Conservation (phyloP, 2,329 filamentous ascomycete genomes). For the Diaporthe batatas region DNA sequence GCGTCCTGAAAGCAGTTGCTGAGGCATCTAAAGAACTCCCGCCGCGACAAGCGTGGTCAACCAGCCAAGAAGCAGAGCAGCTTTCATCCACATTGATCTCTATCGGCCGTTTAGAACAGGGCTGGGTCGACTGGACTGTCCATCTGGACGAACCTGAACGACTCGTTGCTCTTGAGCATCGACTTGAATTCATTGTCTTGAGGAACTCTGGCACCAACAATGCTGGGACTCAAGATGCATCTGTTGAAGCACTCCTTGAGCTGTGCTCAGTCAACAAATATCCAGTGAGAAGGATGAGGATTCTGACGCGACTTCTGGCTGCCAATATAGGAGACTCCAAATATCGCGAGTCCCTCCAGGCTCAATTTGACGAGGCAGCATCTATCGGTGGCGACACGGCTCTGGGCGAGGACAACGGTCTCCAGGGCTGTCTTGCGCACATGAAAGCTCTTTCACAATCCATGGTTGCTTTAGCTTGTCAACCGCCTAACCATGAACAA, state of each 20-base stretch:
- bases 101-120: conserved; percentile 70
- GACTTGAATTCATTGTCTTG: conserved; percentile 63
- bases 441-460: conserved; percentile 61
- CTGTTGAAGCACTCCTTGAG: conserved; percentile 61
- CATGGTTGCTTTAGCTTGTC: conserved; percentile 57
- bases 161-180: conserved; percentile 71
- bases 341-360: conserved; percentile 55
- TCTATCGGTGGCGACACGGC: conserved; percentile 53
- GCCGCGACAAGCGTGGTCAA: conserved; percentile 66
- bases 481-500: conserved; percentile 51
- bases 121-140: conserved; percentile 69
- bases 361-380: conserved; percentile 56
- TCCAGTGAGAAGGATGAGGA: conserved; percentile 66
- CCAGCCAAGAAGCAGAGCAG: conserved; percentile 61
- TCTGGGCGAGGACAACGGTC: conserved; percentile 59
- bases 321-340: conserved; percentile 61
- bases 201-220: conserved; percentile 49
- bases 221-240: conserved; percentile 56
- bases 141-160: conserved; percentile 65
- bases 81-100: conserved; percentile 72
- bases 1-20: conserved; percentile 67
- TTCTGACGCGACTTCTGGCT: conserved; percentile 63
- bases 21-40: conserved; percentile 62
- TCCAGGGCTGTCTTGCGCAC: conserved; percentile 62
- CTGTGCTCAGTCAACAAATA: conserved; percentile 64